Percentiles rank a stretch among this genome's conserved stretches.
These are phyloP conservation scores for Huntiella omanensis DNA, from an alignment of 2,329 filamentous ascomycete species.

Conservation along the genomic window DNA sequence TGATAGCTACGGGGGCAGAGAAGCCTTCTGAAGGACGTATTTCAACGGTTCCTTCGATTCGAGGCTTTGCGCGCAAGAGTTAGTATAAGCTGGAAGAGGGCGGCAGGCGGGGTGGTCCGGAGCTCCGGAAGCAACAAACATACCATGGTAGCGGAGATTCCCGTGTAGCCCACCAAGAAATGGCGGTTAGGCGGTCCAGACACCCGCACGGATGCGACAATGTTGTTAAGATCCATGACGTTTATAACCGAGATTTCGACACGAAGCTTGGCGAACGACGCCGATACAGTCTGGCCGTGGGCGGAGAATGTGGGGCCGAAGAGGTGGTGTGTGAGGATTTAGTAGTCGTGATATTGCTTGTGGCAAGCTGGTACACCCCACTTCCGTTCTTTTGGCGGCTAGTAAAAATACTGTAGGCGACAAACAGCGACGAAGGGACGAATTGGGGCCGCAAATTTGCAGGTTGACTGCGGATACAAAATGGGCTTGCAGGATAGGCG, in stretches of 20 bases:
- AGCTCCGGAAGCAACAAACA: constrained; percentile 21
- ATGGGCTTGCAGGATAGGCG: too few species aligned
- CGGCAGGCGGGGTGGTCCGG: background rate
- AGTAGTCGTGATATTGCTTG: too few species aligned
- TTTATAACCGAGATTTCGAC: background rate
- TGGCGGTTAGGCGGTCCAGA: constrained; percentile 93
- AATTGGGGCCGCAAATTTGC: too few species aligned
- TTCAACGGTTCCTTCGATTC: constrained; percentile 95
- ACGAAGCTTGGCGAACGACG: background rate
- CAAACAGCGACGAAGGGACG: too few species aligned
- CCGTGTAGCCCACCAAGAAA: constrained; percentile 91
- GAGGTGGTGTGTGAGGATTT: too few species aligned
- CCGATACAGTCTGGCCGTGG: background rate
- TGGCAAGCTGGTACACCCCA: too few species aligned
- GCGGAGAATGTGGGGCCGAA: background rate
- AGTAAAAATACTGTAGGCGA: too few species aligned
- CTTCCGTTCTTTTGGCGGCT: too few species aligned
- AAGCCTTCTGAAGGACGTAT: constrained; percentile 72
- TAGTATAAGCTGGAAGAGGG: background rate
- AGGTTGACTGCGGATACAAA: too few species aligned
- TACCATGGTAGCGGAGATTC: constrained; percentile 93
- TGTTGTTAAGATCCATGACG: constrained; percentile 15
- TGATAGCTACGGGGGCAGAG: constrained; percentile 77
- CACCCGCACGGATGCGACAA: constrained; percentile 79
- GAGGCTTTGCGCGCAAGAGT: constrained; percentile 39